Base-by-base conservation (phyloP, 176 grass and related monocot species). In the Oryza longistaminata region DNA sequence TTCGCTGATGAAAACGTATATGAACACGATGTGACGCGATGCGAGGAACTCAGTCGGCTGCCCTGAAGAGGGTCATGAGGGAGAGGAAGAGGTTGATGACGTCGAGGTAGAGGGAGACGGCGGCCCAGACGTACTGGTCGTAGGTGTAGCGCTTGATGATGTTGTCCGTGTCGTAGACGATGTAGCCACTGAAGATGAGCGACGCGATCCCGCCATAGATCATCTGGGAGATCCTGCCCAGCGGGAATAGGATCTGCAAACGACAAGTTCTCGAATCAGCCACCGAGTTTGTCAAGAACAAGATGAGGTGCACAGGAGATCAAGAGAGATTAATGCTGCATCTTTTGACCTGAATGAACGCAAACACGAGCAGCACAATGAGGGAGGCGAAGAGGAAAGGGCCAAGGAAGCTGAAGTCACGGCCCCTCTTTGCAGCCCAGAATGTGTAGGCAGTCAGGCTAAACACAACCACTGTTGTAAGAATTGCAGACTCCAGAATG, bases 151-250 rank as follows among this genome's bases (percentile, higher is more conserved):
- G 90, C 86, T 88, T 97, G 83, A 97, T 97, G 76, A 97, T 79
- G 78, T 97, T 97, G 86, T 97, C 82, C 0, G 95, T 97, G 87
- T 97, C 95, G 13, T 97, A 94, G 74, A 97, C 66, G n/a, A 97
- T 86, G 81, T 94, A 97, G 37, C 87, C 95, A 15, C 92, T 86
- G 84, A 97, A 97, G 71, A 97, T 81, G 52, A 97, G 76, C 2
- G 95, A 80, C 0, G 84, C 95, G 49, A 97, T 33, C 2, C 82
- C 92, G 1, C 95, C 95, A 3, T 94, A 97, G 76, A 97, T 94
- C 95, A 97, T 97, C 44, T 77, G 64, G 26, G 92, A 87, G 81
- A 97, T 66, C 88, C 92, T 97, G 66, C 92, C 95, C 71, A 97
- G 84, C 14, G 95, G 95, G 64, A 97, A 97, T 52, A 97, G 55